Percentiles rank a stretch among this genome's conserved stretches.
These are phyloP conservation scores for Castanea crenata DNA, from an alignment of 306 rosid species.

Conservation along the genomic window DNA sequence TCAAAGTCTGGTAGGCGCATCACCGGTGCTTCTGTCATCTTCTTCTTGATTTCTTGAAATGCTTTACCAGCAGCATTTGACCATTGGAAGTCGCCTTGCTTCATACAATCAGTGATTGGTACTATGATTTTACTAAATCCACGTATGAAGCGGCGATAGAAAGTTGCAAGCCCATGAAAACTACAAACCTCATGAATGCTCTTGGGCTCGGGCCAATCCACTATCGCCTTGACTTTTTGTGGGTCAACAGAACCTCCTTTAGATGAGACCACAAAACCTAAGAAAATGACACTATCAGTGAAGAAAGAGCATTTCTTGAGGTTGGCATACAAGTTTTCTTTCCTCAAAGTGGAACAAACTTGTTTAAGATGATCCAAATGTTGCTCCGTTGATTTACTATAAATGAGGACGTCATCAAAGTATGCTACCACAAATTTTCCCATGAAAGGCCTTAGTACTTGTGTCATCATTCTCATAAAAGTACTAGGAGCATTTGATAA, in stretches of 20 bases:
- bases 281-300: neutral
- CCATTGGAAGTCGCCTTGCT: neutral
- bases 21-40: neutral
- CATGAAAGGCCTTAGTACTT: neutral
- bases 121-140: neutral
- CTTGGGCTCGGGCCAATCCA: neutral
- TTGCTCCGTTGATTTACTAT: neutral
- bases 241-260: neutral
- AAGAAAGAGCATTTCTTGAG: neutral
- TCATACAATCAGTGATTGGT: neutral
- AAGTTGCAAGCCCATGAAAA: neutral
- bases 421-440: neutral
- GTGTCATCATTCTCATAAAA: neutral
- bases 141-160: neutral
- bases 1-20: neutral
- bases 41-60: neutral
- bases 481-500: neutral
- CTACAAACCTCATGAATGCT: neutral
- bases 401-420: neutral
- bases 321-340: neutral
- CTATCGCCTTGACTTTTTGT: neutral
- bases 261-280: neutral
- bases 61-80: neutral
- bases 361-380: neutral
- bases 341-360: neutral